Evolutionary conservation across 257 asterid species (phyloP).

Genomic region (Solanum bukasovii): DNA sequence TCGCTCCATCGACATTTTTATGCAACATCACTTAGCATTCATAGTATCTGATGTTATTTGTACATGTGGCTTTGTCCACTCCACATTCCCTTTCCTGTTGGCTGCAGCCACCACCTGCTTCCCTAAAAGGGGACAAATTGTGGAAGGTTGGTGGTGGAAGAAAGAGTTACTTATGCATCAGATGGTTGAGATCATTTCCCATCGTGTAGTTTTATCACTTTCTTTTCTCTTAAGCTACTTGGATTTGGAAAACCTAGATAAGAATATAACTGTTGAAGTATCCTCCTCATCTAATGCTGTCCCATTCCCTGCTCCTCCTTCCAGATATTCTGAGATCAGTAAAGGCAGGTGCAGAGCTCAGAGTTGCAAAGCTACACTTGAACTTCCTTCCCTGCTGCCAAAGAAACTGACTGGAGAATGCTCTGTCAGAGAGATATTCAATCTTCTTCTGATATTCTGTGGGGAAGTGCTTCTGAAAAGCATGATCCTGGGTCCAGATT

Average conservation of each 20-base stretch:
- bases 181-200: neutral
- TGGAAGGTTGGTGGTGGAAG: neutral
- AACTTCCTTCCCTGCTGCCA: constrained; percentile 15
- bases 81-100: neutral
- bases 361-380: constrained; percentile 21
- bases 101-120: neutral
- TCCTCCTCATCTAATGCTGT: neutral
- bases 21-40: neutral
- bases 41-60: neutral
- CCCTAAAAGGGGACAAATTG: neutral
- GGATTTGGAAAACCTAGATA: neutral
- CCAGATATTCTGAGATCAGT: constrained; percentile 23
- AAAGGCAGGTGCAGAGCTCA: constrained; percentile 35
- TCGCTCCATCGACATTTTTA: neutral
- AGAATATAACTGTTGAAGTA: neutral
- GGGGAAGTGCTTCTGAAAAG: constrained; percentile 23
- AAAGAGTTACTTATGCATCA: neutral
- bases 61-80: neutral
- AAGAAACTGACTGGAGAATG: constrained; percentile 30
- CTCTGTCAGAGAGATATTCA: constrained; percentile 17
- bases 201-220: neutral
- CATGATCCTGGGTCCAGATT: constrained; percentile 17
- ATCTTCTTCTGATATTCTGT: constrained; percentile 15
- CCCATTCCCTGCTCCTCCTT: neutral
- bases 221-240: neutral